Evolutionary conservation across 2,329 filamentous ascomycete species (phyloP).

Genomic region (Orbilia blumenaviensis): DNA sequence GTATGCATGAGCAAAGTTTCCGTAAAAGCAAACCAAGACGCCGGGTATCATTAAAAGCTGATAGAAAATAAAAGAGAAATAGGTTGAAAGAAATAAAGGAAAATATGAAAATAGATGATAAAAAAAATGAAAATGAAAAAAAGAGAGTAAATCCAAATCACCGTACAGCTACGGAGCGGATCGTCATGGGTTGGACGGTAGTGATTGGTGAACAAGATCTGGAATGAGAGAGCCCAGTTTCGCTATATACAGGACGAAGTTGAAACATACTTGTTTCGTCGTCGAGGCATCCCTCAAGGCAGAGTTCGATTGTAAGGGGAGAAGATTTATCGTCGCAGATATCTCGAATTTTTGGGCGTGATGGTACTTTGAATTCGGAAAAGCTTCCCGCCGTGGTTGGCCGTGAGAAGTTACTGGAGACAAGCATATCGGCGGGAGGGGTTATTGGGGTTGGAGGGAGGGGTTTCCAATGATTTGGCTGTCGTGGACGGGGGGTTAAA

Average conservation of each 20-base stretch:
- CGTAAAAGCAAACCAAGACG: slow-evolving; percentile 20
- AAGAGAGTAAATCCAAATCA: not conserved
- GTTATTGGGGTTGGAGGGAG: slow-evolving; percentile 48
- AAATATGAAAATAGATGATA: not conserved
- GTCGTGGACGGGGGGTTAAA: slow-evolving; percentile 35
- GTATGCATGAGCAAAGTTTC: not conserved
- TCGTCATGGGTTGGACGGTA: slow-evolving; percentile 22
- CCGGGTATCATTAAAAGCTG: slow-evolving; percentile 53
- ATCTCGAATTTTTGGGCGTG: not conserved
- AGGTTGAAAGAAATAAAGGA: slow-evolving; percentile 13
- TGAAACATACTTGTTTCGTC: slow-evolving; percentile 51
- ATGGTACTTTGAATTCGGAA: slow-evolving; percentile 1
- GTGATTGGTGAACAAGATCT: slow-evolving; percentile 40
- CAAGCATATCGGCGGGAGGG: slow-evolving; percentile 34
- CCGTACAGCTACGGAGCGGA: slow-evolving; percentile 12
- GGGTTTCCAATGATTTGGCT: slow-evolving; percentile 50
- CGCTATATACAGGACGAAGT: slow-evolving; percentile 40
- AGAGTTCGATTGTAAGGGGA: slow-evolving; percentile 49
- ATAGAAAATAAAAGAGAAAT: not conserved
- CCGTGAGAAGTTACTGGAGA: slow-evolving; percentile 28
- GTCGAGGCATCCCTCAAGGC: slow-evolving; percentile 45
- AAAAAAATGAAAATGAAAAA: not conserved
- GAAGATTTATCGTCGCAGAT: slow-evolving; percentile 30
- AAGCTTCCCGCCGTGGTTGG: slow-evolving; percentile 11
- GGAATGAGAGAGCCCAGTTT: slow-evolving; percentile 21